phyloP scores from a whole-genome alignment of 495 filamentous ascomycete genomes.

The Talaromyces trachyspermus region DNA sequence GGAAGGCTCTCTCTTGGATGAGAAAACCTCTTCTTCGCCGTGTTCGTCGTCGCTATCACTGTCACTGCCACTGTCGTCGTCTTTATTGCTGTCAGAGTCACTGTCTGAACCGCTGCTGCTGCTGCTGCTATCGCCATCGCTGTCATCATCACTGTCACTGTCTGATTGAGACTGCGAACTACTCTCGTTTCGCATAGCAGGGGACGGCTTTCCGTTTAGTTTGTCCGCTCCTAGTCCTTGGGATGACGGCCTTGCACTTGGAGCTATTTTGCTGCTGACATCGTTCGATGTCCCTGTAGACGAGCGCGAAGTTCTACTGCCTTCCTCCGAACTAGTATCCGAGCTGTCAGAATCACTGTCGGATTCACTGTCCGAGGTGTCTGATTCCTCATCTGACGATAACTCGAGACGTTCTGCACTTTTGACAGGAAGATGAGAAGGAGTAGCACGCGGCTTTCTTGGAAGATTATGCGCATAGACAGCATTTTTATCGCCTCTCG shows the following conservation, averaged over 20 bases:
- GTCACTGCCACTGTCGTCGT: constrained; percentile 4
- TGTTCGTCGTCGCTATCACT: constrained; percentile 3
- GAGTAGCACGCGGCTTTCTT: constrained; percentile 8
- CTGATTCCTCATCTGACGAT: constrained; percentile 13
- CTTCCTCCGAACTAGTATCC: constrained; percentile 7
- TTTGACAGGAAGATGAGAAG: constrained; percentile 6
- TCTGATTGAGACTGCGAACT: constrained; percentile 2
- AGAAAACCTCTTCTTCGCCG: not conserved
- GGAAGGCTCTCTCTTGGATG: not conserved
- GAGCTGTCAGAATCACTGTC: not conserved
- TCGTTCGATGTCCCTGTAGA: not conserved
- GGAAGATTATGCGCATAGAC: not conserved
- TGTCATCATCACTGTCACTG: constrained; percentile 1
- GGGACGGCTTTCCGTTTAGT: no score
- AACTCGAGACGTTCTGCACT: constrained; percentile 12
- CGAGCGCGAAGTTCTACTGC: not conserved
- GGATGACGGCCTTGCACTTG: not conserved
- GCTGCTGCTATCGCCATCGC: constrained; percentile 3
- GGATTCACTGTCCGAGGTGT: not conserved
- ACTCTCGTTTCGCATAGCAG: no score
- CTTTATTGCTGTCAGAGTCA: constrained; percentile 3
- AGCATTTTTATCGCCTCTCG: constrained; percentile 19
- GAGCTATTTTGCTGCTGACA: not conserved
- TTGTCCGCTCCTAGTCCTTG: no score
- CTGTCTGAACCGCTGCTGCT: not conserved